Percentiles rank a stretch among this genome's conserved stretches.
Evolutionary conservation across 1,284 basidiomycete species (phyloP).

Genomic region (Schizopora paradoxa): DNA sequence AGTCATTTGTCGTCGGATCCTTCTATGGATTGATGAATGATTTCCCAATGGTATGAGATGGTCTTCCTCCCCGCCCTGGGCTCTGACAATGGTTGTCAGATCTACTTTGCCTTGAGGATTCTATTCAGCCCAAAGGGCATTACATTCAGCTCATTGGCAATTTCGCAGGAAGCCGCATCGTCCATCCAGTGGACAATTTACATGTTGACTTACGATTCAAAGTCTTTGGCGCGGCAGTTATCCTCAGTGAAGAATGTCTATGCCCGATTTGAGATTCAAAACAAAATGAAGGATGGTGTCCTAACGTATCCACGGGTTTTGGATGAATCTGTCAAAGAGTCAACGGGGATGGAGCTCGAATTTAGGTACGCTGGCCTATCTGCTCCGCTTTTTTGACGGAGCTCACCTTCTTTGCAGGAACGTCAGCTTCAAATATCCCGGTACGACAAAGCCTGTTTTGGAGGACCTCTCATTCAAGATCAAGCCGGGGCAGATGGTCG

Average conservation of each 20-base stretch:
- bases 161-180: slow-evolving; percentile 19
- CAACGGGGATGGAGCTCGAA: slow-evolving; percentile 15
- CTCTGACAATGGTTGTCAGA: not conserved
- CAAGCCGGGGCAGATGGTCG: slow-evolving; percentile 38
- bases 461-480: slow-evolving; percentile 36
- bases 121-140: slow-evolving; percentile 16
- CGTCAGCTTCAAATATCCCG: slow-evolving; percentile 36
- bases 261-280: not conserved
- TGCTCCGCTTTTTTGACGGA: not conserved
- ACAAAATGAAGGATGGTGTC: slow-evolving; percentile 3
- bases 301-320: slow-evolving; percentile 2
- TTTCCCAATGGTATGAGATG: slow-evolving; percentile 1
- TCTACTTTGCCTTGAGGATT: not conserved
- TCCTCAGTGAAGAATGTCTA: slow-evolving; percentile 11
- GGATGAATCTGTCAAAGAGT: not conserved
- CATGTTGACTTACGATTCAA: too few species aligned
- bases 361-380: slow-evolving; percentile 11
- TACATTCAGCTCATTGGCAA: slow-evolving; percentile 18
- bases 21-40: not conserved
- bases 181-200: slow-evolving; percentile 15
- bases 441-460: slow-evolving; percentile 26
- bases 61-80: not conserved
- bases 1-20: not conserved
- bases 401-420: slow-evolving; percentile 29
- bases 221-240: too few species aligned